These are phyloP conservation scores for Starmerella asiatica DNA, from an alignment of 805 yeast species.

Conservation along the genomic window DNA sequence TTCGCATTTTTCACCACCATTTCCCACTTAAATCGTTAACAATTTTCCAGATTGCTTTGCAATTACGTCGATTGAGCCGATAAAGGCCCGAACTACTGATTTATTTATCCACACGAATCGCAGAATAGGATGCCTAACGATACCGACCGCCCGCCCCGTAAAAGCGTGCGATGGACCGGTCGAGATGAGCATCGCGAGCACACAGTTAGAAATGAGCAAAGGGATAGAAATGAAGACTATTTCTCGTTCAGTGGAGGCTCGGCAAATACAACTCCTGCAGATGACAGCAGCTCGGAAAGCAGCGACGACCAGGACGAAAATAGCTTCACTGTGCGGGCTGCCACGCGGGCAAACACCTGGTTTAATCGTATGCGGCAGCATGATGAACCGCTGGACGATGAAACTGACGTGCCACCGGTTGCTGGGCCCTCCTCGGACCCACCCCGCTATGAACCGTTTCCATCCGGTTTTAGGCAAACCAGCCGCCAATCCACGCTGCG, in stretches of 20 bases:
- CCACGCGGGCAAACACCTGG: constrained; percentile 20
- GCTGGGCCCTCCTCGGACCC: not conserved
- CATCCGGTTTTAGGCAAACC: too few species aligned
- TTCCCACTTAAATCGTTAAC: too few species aligned
- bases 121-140: too few species aligned
- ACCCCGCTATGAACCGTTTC: too few species aligned
- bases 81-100: too few species aligned
- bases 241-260: constrained; percentile 15
- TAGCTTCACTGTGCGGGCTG: constrained; percentile 8
- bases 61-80: too few species aligned
- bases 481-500: too few species aligned
- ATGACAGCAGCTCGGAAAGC: not conserved
- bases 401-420: not conserved
- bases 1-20: too few species aligned
- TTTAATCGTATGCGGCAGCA: constrained; percentile 16
- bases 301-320: constrained; percentile 8
- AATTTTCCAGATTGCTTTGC: too few species aligned
- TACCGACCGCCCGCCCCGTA: not conserved
- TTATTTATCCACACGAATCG: too few species aligned
- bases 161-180: constrained; percentile 17
- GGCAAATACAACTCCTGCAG: constrained; percentile 5
- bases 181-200: constrained; percentile 5
- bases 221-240: constrained; percentile 5
- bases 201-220: not conserved
- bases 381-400: constrained; percentile 3